Percentiles rank a stretch among this genome's conserved stretches.
phyloP scores from a whole-genome alignment of 2,329 filamentous ascomycete species.

The Aspergillus glaucus region DNA sequence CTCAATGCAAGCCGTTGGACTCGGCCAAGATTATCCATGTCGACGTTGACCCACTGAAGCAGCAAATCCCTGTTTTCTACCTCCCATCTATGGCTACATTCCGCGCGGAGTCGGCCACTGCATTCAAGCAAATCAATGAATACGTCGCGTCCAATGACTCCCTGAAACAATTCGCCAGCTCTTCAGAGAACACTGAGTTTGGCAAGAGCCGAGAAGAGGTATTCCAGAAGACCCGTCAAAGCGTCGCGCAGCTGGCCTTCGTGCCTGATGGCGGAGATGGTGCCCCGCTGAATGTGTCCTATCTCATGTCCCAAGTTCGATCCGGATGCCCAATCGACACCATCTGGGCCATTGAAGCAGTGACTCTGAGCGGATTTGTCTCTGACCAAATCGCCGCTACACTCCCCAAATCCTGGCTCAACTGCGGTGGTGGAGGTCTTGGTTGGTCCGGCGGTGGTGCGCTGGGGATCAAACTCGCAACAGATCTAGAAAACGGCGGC shows the following conservation, averaged over 20 bases:
- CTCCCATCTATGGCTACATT: conserved; percentile 60
- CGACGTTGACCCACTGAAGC: conserved; percentile 62
- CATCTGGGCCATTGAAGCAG: conserved; percentile 71
- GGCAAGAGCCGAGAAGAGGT: conserved; percentile 52
- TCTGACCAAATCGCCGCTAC: conserved; percentile 65
- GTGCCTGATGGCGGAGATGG: conserved; percentile 50
- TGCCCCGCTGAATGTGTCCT: conserved; percentile 57
- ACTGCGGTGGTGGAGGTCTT: conserved; percentile 72
- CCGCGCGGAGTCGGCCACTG: conserved; percentile 57
- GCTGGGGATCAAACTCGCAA: conserved; percentile 69
- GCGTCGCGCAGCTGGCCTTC: conserved; percentile 52
- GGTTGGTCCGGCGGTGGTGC: conserved; percentile 75
- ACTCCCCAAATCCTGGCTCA: conserved; percentile 68
- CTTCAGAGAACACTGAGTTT: conserved; percentile 38
- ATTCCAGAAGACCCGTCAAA: conserved; percentile 54
- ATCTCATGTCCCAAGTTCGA: conserved; percentile 51
- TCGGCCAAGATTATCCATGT: conserved; percentile 58
- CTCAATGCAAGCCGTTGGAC: conserved; percentile 55
- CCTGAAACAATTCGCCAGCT: conserved; percentile 39
- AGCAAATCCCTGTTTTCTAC: conserved; percentile 69
- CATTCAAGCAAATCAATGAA: conserved; percentile 63
- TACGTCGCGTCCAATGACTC: conserved; percentile 48
- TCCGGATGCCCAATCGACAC: conserved; percentile 56
- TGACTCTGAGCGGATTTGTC: conserved; percentile 63
- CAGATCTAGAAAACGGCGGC: conserved; percentile 46